Percentiles rank a stretch among this genome's conserved stretches.
Conservation (phyloP, 768 basidiomycete genomes). For the Neoboletus brunneissimus region DNA sequence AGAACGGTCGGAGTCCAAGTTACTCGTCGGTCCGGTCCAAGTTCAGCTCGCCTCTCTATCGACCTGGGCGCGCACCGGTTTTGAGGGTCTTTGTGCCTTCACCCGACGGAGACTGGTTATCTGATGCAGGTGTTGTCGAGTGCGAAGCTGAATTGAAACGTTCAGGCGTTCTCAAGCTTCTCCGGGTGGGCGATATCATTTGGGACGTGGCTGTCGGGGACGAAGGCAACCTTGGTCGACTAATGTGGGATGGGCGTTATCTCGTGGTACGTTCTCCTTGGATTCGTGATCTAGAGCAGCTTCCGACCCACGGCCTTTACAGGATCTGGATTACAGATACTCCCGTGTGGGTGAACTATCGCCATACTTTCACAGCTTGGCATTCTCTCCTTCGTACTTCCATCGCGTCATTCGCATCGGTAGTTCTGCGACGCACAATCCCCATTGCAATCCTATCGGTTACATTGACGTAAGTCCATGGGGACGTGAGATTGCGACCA, state of each 20-base stretch:
- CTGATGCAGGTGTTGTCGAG: slow-evolving; percentile 74
- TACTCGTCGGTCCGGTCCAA: slow-evolving; percentile 16
- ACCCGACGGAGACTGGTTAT: slow-evolving; percentile 83
- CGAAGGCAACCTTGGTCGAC: slow-evolving; percentile 78
- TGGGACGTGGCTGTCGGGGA: slow-evolving; percentile 88
- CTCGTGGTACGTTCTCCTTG: slow-evolving; percentile 59
- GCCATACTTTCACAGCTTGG: slow-evolving; percentile 73
- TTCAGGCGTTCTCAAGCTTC: slow-evolving; percentile 44
- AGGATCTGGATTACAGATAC: slow-evolving; percentile 87
- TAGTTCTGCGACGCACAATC: slow-evolving; percentile 33
- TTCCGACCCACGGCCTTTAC: slow-evolving; percentile 6
- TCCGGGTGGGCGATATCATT: slow-evolving; percentile 77
- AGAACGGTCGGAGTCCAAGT: slow-evolving; percentile 22
- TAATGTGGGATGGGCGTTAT: slow-evolving; percentile 89
- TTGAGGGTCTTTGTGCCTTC: slow-evolving; percentile 82
- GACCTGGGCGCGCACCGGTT: slow-evolving; percentile 68
- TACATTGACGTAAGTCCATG: slow-evolving; percentile 76
- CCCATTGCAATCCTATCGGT: slow-evolving; percentile 57
- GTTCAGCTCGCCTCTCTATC: slow-evolving; percentile 73
- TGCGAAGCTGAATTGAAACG: slow-evolving; percentile 78
- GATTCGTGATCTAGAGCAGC: neutral
- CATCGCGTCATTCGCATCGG: slow-evolving; percentile 74
- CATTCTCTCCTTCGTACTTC: slow-evolving; percentile 87
- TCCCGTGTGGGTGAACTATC: slow-evolving; percentile 74
- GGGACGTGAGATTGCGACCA: slow-evolving; percentile 72